These are phyloP conservation scores for Linum usitatissimum DNA, from an alignment of 345 rosid species.

Conservation along the genomic window DNA sequence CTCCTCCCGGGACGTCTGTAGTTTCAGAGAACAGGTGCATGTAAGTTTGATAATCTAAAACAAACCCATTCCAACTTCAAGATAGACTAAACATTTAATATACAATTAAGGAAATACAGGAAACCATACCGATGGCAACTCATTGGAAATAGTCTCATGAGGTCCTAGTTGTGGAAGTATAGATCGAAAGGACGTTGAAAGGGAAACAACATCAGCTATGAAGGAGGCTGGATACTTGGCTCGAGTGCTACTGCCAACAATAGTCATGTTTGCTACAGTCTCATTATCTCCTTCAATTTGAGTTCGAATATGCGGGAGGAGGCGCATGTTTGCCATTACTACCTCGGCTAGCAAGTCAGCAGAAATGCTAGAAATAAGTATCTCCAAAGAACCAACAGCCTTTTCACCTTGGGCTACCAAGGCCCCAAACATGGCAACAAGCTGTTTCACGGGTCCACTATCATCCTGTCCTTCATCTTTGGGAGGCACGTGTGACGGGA, in stretches of 20 bases:
- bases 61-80: not conserved
- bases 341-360: constrained; percentile 95
- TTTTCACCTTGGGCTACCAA: constrained; percentile 97
- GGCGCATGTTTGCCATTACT: constrained; percentile 87
- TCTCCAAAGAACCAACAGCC: constrained; percentile 70
- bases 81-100: not conserved
- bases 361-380: constrained; percentile 85
- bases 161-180: constrained; percentile 44
- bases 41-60: constrained; percentile 1
- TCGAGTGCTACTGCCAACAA: constrained; percentile 52
- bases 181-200: constrained; percentile 65
- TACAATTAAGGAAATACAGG: not conserved
- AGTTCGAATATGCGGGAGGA: constrained; percentile 42
- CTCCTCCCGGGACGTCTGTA: constrained; percentile 35
- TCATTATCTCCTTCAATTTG: constrained; percentile 50
- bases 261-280: constrained; percentile 44
- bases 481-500: constrained; percentile 31
- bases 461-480: constrained; percentile 36
- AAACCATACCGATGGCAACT: constrained; percentile 27
- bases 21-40: constrained; percentile 17
- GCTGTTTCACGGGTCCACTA: constrained; percentile 79
- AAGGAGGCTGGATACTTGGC: constrained; percentile 70
- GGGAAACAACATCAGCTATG: constrained; percentile 59
- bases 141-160: constrained; percentile 27
- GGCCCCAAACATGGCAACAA: constrained; percentile 83